Conservation (phyloP, 208 protist genomes). For the Leishmania arabica region DNA sequence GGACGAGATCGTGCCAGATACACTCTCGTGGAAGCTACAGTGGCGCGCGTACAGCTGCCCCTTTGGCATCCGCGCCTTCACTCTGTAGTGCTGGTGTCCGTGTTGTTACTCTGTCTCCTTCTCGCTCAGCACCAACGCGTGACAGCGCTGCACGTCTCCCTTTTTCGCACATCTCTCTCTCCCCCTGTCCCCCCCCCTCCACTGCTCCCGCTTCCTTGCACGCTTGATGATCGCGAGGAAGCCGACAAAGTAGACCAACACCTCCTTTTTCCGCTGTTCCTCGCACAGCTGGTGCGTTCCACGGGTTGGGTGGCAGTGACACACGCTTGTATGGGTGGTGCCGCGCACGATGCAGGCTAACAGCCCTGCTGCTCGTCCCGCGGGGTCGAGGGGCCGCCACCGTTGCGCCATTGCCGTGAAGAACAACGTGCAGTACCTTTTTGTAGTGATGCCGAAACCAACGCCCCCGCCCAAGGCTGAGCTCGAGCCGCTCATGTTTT, state of each 20-base stretch:
- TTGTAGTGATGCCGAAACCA: slow-evolving; percentile 62
- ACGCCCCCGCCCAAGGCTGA: slow-evolving; percentile 32
- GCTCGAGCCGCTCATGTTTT: slow-evolving; percentile 73
- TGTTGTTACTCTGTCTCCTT: neutral
- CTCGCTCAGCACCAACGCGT: neutral
- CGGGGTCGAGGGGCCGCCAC: slow-evolving; percentile 9
- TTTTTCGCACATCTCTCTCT: neutral
- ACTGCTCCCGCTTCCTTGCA: neutral
- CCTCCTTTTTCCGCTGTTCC: neutral
- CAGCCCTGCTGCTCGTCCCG: neutral
- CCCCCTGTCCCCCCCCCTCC: neutral
- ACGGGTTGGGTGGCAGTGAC: neutral
- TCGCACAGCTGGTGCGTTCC: neutral
- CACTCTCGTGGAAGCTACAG: neutral
- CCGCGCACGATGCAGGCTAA: slow-evolving; percentile 1
- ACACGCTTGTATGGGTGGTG: neutral
- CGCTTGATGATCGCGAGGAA: neutral
- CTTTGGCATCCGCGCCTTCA: neutral
- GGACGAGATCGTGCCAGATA: neutral
- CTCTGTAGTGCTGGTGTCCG: neutral
- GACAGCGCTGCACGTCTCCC: neutral
- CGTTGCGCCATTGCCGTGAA: slow-evolving; percentile 61
- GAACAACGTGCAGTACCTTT: slow-evolving; percentile 53
- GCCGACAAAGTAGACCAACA: neutral
- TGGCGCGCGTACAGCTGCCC: neutral